These are phyloP conservation scores for Lizonia empirigonia DNA, from an alignment of 2,329 filamentous ascomycete genomes.

Conservation along the genomic window DNA sequence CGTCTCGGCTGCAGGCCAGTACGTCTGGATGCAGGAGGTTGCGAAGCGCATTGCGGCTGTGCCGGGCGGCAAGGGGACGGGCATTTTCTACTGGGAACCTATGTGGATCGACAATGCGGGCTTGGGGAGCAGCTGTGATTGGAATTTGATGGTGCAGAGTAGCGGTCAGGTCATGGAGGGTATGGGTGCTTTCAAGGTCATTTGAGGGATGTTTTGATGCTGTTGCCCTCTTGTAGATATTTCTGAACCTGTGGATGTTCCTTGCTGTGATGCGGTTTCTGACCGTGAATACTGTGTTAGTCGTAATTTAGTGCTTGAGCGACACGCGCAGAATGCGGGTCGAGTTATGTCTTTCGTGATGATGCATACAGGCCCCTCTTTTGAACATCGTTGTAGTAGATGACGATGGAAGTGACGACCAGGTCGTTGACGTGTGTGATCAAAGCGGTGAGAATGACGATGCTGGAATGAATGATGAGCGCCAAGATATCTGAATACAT, in stretches of 20 bases:
- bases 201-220: conserved; percentile 33
- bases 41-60: conserved; percentile 62
- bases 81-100: conserved; percentile 76
- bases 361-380: too few species aligned
- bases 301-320: too few species aligned
- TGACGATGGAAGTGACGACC: too few species aligned
- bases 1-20: conserved; percentile 67
- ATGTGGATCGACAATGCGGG: conserved; percentile 70
- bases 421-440: too few species aligned
- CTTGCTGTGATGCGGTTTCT: too few species aligned
- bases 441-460: too few species aligned
- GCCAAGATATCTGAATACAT: neutral
- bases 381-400: too few species aligned
- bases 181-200: conserved; percentile 60
- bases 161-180: conserved; percentile 62
- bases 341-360: too few species aligned
- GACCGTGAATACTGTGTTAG: too few species aligned
- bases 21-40: conserved; percentile 64
- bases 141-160: conserved; percentile 66
- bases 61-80: conserved; percentile 57
- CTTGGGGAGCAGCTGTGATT: conserved; percentile 68
- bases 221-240: conserved; percentile 1
- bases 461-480: too few species aligned
- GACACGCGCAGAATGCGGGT: too few species aligned
- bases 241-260: too few species aligned